Evolutionary conservation across 2,329 filamentous ascomycete species (phyloP).

Genomic region (Pyrenophora graminea): DNA sequence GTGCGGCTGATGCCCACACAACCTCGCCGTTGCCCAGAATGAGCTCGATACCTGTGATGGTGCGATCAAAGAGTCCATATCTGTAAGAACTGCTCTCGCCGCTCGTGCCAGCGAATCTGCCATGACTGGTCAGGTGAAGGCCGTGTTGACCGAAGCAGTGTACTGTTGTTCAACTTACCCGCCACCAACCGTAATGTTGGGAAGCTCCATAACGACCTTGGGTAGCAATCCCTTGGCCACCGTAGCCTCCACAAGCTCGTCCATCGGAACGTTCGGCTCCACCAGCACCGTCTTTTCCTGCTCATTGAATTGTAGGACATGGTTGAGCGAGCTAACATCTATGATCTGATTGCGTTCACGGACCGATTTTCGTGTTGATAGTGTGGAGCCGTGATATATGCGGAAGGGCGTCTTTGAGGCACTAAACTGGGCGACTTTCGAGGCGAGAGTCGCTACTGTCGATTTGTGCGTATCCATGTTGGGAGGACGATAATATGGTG

Average conservation of each 20-base stretch:
- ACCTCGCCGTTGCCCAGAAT: slow-evolving; percentile 63
- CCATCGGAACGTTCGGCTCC: slow-evolving; percentile 73
- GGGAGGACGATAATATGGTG: neutral
- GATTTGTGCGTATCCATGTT: slow-evolving; percentile 37
- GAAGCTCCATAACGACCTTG: slow-evolving; percentile 72
- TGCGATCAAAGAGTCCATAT: slow-evolving; percentile 69
- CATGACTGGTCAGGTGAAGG: slow-evolving; percentile 1
- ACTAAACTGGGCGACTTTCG: slow-evolving; percentile 50
- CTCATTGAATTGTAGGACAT: slow-evolving; percentile 52
- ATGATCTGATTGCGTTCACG: slow-evolving; percentile 50
- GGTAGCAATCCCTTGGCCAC: slow-evolving; percentile 61
- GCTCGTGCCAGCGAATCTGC: slow-evolving; percentile 63
- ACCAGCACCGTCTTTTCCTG: slow-evolving; percentile 56
- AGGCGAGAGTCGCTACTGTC: slow-evolving; percentile 32
- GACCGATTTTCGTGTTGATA: slow-evolving; percentile 55
- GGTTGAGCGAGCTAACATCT: slow-evolving; percentile 55
- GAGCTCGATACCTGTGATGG: slow-evolving; percentile 65
- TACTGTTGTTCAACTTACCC: slow-evolving; percentile 42
- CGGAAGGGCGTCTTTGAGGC: slow-evolving; percentile 55
- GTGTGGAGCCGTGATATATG: slow-evolving; percentile 63
- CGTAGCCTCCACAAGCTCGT: slow-evolving; percentile 63
- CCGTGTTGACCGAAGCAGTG: too few species aligned
- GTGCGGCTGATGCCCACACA: slow-evolving; percentile 51
- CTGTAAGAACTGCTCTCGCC: slow-evolving; percentile 70
- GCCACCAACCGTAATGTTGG: slow-evolving; percentile 70